Conservation (phyloP, 1,284 basidiomycete species). For the Pseudozyma sp. region DNA sequence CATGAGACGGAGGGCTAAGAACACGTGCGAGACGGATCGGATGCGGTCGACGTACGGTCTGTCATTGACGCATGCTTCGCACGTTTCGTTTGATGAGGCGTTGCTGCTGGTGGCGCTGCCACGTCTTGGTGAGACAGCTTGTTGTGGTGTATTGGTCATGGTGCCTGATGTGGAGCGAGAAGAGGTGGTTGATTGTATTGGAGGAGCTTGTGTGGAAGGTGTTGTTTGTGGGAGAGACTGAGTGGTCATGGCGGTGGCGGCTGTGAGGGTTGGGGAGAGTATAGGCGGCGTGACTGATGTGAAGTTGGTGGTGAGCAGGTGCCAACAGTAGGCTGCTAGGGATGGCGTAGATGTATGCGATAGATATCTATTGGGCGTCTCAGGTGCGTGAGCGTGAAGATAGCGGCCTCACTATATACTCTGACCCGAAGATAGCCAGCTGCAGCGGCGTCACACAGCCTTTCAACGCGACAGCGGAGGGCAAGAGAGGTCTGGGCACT, state of each 20-base stretch:
- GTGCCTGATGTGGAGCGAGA: constrained; percentile 4
- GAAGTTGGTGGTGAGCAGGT: neutral
- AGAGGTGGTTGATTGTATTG: neutral
- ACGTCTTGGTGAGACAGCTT: neutral
- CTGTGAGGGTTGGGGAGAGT: constrained; percentile 4
- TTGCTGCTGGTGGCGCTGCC: neutral
- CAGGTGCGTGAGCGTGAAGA: neutral
- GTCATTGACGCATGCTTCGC: constrained; percentile 16
- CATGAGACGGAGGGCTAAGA: constrained; percentile 17
- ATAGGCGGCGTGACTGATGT: constrained; percentile 3
- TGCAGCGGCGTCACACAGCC: neutral
- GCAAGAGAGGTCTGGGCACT: neutral
- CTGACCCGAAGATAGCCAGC: neutral
- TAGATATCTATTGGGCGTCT: neutral
- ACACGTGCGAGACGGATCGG: constrained; percentile 23
- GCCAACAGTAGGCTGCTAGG: no score
- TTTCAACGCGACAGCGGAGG: neutral
- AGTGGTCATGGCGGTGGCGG: neutral
- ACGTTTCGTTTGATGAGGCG: neutral
- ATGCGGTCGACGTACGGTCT: constrained; percentile 23
- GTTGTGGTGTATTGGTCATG: neutral
- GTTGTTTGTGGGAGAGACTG: neutral
- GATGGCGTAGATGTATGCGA: neutral
- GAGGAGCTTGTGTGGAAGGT: neutral
- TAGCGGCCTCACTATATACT: neutral